Percentiles rank a stretch among this genome's conserved stretches.
Conservation (phyloP, 1,139 yeast genomes). For the Waltiozyma sp. region DNA sequence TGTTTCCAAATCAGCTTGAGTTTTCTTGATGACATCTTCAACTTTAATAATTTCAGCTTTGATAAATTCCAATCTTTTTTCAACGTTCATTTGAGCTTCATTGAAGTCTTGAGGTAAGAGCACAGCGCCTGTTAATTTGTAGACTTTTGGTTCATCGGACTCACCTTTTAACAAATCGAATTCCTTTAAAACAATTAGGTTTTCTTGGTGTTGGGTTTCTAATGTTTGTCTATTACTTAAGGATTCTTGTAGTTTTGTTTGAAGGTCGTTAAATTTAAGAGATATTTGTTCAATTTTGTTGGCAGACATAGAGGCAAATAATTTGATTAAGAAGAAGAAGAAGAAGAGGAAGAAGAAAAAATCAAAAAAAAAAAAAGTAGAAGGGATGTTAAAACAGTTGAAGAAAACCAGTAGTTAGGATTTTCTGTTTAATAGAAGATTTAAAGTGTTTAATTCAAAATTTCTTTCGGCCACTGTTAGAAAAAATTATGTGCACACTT, state of each 20-base stretch:
- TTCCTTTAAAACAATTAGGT: slow-evolving; percentile 81
- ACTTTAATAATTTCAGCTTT: slow-evolving; percentile 63
- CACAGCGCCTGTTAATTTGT: slow-evolving; percentile 86
- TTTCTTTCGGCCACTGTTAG: too few species aligned
- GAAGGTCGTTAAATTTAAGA: slow-evolving; percentile 22
- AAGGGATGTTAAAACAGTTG: too few species aligned
- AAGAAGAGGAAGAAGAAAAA: too few species aligned
- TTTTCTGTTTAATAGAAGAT: too few species aligned
- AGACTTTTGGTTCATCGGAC: slow-evolving; percentile 49
- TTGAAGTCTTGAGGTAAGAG: slow-evolving; percentile 74
- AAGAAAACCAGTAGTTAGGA: too few species aligned
- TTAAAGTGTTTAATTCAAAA: too few species aligned
- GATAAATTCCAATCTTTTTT: slow-evolving; percentile 82
- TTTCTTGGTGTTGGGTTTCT: slow-evolving; percentile 81
- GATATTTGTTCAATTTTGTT: slow-evolving; percentile 18
- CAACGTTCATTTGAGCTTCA: slow-evolving; percentile 77
- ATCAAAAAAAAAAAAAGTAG: too few species aligned
- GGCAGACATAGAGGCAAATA: neutral
- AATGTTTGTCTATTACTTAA: slow-evolving; percentile 54
- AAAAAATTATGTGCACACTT: too few species aligned
- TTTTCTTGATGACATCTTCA: slow-evolving; percentile 42
- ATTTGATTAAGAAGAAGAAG: neutral
- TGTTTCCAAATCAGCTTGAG: slow-evolving; percentile 40
- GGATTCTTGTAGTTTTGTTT: slow-evolving; percentile 34
- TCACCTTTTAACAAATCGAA: slow-evolving; percentile 49